Conservation (phyloP, 257 asterid genomes). For the Capsicum pubescens region DNA sequence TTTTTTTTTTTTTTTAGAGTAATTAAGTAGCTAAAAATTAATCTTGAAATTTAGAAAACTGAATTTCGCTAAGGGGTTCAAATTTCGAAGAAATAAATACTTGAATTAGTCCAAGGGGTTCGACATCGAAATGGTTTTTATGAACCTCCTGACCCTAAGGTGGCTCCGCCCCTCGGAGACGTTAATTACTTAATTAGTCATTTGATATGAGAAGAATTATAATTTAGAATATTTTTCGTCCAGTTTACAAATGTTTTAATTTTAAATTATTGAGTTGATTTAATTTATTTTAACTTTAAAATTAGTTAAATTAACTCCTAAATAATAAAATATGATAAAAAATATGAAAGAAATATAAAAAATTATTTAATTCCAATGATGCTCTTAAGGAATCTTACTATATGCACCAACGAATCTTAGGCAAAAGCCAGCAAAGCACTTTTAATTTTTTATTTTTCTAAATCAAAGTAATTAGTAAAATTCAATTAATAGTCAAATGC, state of each 20-base stretch:
- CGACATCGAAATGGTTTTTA: too few relatives aligned
- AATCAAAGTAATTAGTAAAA: neutral
- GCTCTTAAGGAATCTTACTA: constrained; percentile 1
- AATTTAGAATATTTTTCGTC: neutral
- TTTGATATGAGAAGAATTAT: neutral
- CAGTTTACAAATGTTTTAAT: neutral
- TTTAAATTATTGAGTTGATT: neutral
- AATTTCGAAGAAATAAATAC: too few relatives aligned
- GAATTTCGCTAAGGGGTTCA: too few relatives aligned
- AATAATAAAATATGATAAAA: neutral
- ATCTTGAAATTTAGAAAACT: too few relatives aligned
- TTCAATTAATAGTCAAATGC: neutral
- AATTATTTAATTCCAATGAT: neutral
- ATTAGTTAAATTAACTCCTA: neutral
- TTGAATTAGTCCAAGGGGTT: too few relatives aligned
- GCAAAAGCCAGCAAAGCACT: constrained; percentile 20
- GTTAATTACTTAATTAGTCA: too few relatives aligned
- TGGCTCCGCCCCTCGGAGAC: too few relatives aligned
- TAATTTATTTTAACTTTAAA: neutral
- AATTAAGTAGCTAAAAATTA: too few relatives aligned
- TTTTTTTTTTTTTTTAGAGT: too few relatives aligned
- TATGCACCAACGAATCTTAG: constrained; percentile 4
- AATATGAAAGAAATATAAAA: neutral
- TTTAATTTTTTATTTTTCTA: neutral
- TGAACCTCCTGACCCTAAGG: too few relatives aligned